Percentiles rank a stretch among this genome's conserved stretches.
These are phyloP conservation scores for Malus orientalis DNA, from an alignment of 306 rosid genomes.

Conservation along the genomic window DNA sequence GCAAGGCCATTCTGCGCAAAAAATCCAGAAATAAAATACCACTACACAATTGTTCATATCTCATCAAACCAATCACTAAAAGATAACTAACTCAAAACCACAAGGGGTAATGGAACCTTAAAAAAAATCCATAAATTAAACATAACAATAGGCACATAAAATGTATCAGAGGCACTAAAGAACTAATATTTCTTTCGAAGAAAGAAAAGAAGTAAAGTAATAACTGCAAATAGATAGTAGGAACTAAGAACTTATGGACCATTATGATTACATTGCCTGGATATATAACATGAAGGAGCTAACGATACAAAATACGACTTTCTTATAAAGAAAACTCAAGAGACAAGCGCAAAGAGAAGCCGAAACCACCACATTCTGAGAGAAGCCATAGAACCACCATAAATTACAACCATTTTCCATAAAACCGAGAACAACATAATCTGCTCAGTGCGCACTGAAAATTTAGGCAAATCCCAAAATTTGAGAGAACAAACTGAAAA, in stretches of 20 bases:
- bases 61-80: conserved; percentile 11
- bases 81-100: neutral
- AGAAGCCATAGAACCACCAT: conserved; percentile 2
- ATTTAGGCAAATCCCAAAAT: neutral
- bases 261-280: neutral
- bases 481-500: neutral
- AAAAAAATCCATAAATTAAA: neutral
- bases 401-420: neutral
- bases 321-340: neutral
- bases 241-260: neutral
- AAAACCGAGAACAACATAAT: neutral
- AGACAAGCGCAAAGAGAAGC: neutral
- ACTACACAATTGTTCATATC: neutral
- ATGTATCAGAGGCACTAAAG: neutral
- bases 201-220: neutral
- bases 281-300: neutral
- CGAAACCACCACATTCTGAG: neutral
- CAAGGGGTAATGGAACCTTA: neutral
- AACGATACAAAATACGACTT: neutral
- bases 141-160: neutral
- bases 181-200: neutral
- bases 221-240: neutral
- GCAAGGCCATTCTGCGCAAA: conserved; percentile 54
- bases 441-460: neutral
- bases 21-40: neutral